Base-by-base conservation (phyloP, 495 filamentous ascomycete species). In the Beverwykella pulmonaria region DNA sequence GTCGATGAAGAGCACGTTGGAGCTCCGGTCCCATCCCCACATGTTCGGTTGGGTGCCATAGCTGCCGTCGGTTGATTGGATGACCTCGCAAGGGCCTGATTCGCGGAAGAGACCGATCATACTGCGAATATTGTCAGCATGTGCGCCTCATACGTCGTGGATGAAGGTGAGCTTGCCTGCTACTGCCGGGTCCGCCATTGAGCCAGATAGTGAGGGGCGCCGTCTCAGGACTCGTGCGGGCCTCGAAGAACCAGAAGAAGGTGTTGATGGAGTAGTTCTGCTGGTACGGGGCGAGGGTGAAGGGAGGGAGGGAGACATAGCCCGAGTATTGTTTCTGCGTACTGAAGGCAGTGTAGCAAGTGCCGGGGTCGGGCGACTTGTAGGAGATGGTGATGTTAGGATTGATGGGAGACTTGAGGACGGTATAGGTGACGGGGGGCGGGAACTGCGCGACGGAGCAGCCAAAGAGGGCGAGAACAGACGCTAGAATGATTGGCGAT, bases 191-290 rank as follows among this genome's bases (percentile, higher is more conserved):
- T 1, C 74, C 71, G 34, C 67, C 67, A 76, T 87, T 87, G 67
- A 89, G 77, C 85, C 85, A 90, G 71, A 91, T 85, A 4, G 86
- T 84, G 49, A 90, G 76, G 32, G 84, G 83, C 3, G 83, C 82
- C 23, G 83, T 83, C 49, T 79, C 69, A 0, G 85, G 80, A 50
- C 83, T 79, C 20, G 84, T 78, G 22, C 86, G 79, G 0, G 86
- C 83, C 67, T 86, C 87, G 64, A 92, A 83, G 71, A 90, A 92
- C 88, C 88, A 91, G 76, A 91, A 91, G 71, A 89, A 90, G 26
- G 83, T 89, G 73, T 91, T 90, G 60, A 88, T 87, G n/a, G 85
- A 79, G 69, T 87, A 90, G 26, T 83, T 73, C 64, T 86, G 81
- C 67, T 79, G 70, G 55, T 74, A 56, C 4, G 53, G 19, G 8